Evolutionary conservation across 2,329 filamentous ascomycete genomes (phyloP), one percentile per base, ranked within the genome.

Genomic region (Sarocladium oryzae): DNA sequence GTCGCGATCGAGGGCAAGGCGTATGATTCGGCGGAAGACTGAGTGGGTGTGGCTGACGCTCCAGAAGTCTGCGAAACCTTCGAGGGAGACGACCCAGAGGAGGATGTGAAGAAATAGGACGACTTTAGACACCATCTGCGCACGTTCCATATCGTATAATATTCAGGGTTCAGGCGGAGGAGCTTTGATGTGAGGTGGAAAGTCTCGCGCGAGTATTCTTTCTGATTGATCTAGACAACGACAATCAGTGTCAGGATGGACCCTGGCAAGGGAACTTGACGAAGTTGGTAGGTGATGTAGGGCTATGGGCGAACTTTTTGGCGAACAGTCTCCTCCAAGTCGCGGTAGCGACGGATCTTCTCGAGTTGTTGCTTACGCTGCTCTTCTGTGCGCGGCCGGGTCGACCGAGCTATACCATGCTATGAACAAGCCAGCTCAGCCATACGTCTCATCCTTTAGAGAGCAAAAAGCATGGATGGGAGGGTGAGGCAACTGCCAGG

Each of bases 61-160:
- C 67, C 78, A 69, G 69, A 70, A 78, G 54, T 80, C 74, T 60
- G 72, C 68, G 61, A 79, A 73, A 50, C 76, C 74, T 57, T 79
- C 77, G 66, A 81, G 70, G 60, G 74, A 69, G 61, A 79, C 57
- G 67, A 77, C 61, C 69, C 73, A 74, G 59, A 65, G 67, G 66
- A 75, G 16, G 61, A 69, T 75, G 61, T 76, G 69, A 74, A 82
- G 60, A 81, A 79, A 68, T 73, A 77, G 61, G 73, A 70, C 73
- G 73, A 78, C 54, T 70, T 78, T 76, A 85, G 74, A 69, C 80
- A 84, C 62, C 79, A 79, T 61, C 93, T 85, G 64, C 93, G 85
- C 71, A 85, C 80, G 76, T 95, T 95, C 89, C 89, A 95, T 77
- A 89, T 79, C 52, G 89, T 92, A 71, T 93, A 93, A 74, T 91